phyloP scores from a whole-genome alignment of 2,329 filamentous ascomycete species.

The Xylaria multiplex region DNA sequence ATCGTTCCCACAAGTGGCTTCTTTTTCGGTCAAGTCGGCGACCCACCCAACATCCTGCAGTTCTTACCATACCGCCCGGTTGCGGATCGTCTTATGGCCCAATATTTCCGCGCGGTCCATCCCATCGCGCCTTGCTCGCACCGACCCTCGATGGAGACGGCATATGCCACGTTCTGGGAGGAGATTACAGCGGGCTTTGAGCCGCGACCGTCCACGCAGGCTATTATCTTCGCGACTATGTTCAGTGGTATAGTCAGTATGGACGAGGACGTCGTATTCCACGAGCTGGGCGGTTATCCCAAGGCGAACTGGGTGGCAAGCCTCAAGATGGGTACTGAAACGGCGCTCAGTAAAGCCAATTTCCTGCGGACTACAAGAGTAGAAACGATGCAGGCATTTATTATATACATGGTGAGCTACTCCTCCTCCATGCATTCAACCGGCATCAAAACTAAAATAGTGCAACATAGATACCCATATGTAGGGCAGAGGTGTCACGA shows the following conservation, averaged over 20 bases:
- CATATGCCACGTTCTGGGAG: slow-evolving; percentile 74
- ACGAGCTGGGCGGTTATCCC: slow-evolving; percentile 63
- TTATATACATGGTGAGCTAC: slow-evolving; percentile 75
- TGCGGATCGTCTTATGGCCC: slow-evolving; percentile 70
- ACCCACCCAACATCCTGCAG: slow-evolving; percentile 63
- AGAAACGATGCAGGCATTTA: slow-evolving; percentile 80
- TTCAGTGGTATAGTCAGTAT: slow-evolving; percentile 76
- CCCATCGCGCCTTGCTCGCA: slow-evolving; percentile 75
- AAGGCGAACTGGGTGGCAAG: slow-evolving; percentile 69
- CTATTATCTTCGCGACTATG: slow-evolving; percentile 74
- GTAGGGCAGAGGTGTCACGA: slow-evolving; percentile 75
- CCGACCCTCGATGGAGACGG: slow-evolving; percentile 70
- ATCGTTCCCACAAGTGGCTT: slow-evolving; percentile 74
- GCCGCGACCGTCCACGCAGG: slow-evolving; percentile 71
- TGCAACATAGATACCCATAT: slow-evolving; percentile 70
- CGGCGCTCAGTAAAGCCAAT: slow-evolving; percentile 73
- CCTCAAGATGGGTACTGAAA: slow-evolving; percentile 73
- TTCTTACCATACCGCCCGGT: slow-evolving; percentile 68
- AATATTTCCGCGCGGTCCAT: slow-evolving; percentile 76
- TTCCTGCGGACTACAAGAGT: slow-evolving; percentile 75
- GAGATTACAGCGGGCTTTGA: slow-evolving; percentile 68
- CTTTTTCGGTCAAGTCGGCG: slow-evolving; percentile 67
- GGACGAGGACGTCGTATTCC: slow-evolving; percentile 61
- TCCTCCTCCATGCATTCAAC: too few relatives aligned
- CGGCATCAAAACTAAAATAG: slow-evolving; percentile 34